A percentile compares a stretch with the other conserved stretches of the same genome.
Evolutionary conservation across 208 protist species (phyloP).

Genomic region (Trichomonas tenax): DNA sequence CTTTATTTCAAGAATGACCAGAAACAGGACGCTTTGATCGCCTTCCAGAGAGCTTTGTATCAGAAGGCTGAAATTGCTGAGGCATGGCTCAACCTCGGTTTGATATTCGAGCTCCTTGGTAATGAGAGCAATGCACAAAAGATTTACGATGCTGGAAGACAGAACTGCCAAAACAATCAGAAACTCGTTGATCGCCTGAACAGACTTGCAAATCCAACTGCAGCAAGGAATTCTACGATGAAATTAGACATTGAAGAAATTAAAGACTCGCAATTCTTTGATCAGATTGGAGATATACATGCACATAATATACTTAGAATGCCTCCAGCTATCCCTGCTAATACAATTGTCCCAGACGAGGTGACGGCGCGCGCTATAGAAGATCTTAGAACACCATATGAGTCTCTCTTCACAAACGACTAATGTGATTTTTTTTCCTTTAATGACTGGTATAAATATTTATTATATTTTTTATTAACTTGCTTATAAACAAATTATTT

Average conservation of each 20-base stretch:
- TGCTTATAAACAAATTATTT: no score
- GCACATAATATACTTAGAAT: neutral
- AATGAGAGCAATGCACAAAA: neutral
- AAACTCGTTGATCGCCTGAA: neutral
- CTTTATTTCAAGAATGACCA: constrained; percentile 9
- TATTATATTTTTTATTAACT: neutral
- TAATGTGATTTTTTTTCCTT: neutral
- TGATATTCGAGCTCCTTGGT: neutral
- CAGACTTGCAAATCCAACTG: neutral
- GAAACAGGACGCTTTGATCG: neutral
- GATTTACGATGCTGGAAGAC: neutral
- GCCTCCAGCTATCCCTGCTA: neutral
- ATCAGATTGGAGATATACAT: neutral
- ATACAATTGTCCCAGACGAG: neutral
- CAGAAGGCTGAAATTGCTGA: neutral
- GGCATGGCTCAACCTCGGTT: neutral
- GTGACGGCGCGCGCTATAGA: neutral
- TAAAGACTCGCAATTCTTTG: neutral
- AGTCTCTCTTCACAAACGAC: neutral
- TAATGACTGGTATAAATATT: neutral
- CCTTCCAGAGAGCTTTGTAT: neutral
- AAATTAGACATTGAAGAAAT: neutral
- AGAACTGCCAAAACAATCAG: neutral
- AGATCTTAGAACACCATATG: neutral
- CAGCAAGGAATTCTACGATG: neutral